Conservation (phyloP, 1,284 basidiomycete species). For the Spongiforma sp. region DNA sequence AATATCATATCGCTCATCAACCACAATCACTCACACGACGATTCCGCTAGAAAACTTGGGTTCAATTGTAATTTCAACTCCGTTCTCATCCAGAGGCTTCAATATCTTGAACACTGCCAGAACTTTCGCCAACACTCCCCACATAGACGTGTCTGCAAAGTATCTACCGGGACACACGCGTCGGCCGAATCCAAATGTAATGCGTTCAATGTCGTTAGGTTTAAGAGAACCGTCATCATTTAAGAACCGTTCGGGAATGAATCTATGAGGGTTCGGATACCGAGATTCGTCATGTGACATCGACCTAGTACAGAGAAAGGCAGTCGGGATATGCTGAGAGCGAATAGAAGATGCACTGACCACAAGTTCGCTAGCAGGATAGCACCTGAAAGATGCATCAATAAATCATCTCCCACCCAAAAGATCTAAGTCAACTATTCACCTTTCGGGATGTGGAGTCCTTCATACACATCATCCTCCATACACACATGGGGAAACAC, state of each 20-base stretch:
- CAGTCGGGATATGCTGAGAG: background rate
- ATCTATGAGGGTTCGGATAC: constrained; percentile 11
- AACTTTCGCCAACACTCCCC: constrained; percentile 15
- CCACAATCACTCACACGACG: constrained; percentile 8
- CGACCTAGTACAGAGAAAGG: constrained; percentile 7
- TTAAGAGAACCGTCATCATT: constrained; percentile 16
- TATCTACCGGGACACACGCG: constrained; percentile 19
- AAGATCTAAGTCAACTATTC: background rate
- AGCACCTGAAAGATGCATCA: constrained; percentile 11
- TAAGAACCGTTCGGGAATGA: constrained; percentile 23
- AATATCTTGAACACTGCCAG: constrained; percentile 19
- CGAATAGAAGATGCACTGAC: background rate
- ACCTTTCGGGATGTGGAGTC: constrained; percentile 23
- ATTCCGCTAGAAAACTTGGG: constrained; percentile 1
- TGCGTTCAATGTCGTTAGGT: constrained; percentile 3
- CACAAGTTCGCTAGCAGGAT: constrained; percentile 18
- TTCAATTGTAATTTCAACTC: constrained; percentile 9
- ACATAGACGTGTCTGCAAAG: constrained; percentile 17
- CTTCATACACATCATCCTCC: constrained; percentile 9
- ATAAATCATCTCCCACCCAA: background rate
- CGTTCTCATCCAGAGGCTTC: constrained; percentile 16
- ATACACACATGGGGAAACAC: constrained; percentile 35
- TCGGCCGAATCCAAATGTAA: constrained; percentile 17
- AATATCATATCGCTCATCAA: background rate
- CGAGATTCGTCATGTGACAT: constrained; percentile 19